Conservation (phyloP, 2,329 filamentous ascomycete genomes). For the Bisporella sp. region DNA sequence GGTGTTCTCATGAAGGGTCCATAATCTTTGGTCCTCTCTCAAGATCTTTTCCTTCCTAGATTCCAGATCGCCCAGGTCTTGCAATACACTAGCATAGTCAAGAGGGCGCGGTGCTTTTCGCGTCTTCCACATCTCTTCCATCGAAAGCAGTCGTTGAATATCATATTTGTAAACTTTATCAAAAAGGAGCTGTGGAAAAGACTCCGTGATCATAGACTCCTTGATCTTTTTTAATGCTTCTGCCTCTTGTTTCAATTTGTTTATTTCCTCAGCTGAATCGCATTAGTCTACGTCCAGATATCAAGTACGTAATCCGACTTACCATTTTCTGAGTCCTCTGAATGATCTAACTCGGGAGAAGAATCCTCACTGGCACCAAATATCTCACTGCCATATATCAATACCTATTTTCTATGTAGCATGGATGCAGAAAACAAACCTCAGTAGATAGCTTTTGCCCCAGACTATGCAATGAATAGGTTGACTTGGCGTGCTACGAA, state of each 20-base stretch:
- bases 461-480: slow-evolving; percentile 98
- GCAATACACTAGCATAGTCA: slow-evolving; percentile 55
- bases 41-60: slow-evolving; percentile 45
- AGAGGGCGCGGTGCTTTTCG: slow-evolving; percentile 68
- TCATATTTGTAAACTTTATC: slow-evolving; percentile 89
- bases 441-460: slow-evolving; percentile 94
- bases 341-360: slow-evolving; percentile 69
- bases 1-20: slow-evolving; percentile 80
- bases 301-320: slow-evolving; percentile 12
- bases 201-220: slow-evolving; percentile 67
- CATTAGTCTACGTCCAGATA: slow-evolving; percentile 6
- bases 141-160: slow-evolving; percentile 71
- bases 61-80: slow-evolving; percentile 43
- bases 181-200: slow-evolving; percentile 77
- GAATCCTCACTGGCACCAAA: slow-evolving; percentile 90
- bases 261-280: slow-evolving; percentile 66
- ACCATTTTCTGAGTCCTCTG: slow-evolving; percentile 75
- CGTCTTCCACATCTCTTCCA: slow-evolving; percentile 96
- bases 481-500: slow-evolving; percentile 90
- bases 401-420: slow-evolving; percentile 6
- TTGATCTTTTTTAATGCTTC: slow-evolving; percentile 78
- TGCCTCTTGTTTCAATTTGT: slow-evolving; percentile 77
- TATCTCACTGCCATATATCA: slow-evolving; percentile 54
- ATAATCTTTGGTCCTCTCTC: slow-evolving; percentile 65
- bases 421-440: slow-evolving; percentile 32